Percentiles rank a stretch among this genome's conserved stretches.
phyloP scores from a whole-genome alignment of 2,329 filamentous ascomycete species.

The Fusarium xyrophilum region DNA sequence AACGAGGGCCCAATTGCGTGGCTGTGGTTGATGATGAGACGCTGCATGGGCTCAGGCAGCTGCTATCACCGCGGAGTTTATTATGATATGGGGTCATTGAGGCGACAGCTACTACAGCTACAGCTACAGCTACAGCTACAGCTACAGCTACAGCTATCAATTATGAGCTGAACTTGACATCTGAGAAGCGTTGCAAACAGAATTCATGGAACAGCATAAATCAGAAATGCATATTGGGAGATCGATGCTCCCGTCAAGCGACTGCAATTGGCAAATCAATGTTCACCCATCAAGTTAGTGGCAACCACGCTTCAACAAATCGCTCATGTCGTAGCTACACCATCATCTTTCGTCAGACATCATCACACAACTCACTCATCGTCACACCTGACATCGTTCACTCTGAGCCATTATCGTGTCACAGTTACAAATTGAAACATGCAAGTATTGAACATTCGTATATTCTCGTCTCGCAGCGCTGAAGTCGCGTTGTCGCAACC shows the following conservation, averaged over 20 bases:
- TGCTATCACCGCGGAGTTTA: not conserved
- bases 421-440: not conserved
- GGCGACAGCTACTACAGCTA: not conserved
- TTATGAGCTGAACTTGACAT: not conserved
- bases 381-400: not conserved
- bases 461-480: constrained; percentile 49
- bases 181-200: not conserved
- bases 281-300: not conserved
- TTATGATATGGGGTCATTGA: not conserved
- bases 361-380: not conserved
- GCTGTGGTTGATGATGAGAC: constrained; percentile 7
- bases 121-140: not conserved
- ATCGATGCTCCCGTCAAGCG: not conserved
- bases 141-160: not conserved
- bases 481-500: constrained; percentile 44
- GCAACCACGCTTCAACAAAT: not conserved
- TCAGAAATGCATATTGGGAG: not conserved
- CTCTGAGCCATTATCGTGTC: not conserved
- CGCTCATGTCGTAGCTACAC: not conserved
- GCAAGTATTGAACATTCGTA: constrained; percentile 44
- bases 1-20: constrained; percentile 9
- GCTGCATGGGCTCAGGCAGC: not conserved
- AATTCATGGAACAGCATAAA: not conserved
- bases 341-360: not conserved
- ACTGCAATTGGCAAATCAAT: not conserved